These are phyloP conservation scores for Ettlia oleoabundans DNA, from an alignment of 139 green algal species.

Conservation along the genomic window DNA sequence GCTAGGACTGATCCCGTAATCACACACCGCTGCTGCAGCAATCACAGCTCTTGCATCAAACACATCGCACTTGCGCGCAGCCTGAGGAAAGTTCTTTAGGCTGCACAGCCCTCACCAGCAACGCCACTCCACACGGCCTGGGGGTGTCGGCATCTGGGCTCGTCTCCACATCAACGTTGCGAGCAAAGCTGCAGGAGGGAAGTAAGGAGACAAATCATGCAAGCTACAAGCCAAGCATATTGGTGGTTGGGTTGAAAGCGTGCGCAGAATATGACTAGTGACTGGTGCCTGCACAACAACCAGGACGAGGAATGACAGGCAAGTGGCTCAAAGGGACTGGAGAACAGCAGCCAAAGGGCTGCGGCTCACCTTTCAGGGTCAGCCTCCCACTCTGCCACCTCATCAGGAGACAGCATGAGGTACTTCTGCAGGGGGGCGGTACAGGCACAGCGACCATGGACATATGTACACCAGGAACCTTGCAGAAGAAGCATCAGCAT, in stretches of 20 bases:
- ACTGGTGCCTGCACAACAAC: too few relatives aligned
- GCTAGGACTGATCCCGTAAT: too few relatives aligned
- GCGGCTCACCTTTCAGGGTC: slow-evolving; percentile 57
- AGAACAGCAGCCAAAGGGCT: too few relatives aligned
- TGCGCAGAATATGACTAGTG: too few relatives aligned
- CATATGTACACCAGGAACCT: not conserved
- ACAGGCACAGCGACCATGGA: not conserved
- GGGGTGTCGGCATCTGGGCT: slow-evolving; percentile 80
- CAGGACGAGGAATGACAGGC: too few relatives aligned
- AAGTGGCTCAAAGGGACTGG: too few relatives aligned
- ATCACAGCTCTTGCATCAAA: not conserved
- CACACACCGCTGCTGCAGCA: not conserved
- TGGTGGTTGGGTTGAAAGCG: too few relatives aligned
- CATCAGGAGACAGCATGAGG: slow-evolving; percentile 71
- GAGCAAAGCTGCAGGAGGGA: slow-evolving; percentile 35
- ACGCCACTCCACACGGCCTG: slow-evolving; percentile 72
- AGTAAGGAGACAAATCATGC: not conserved
- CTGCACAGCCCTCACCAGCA: too few relatives aligned
- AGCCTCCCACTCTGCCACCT: slow-evolving; percentile 76
- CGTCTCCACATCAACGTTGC: slow-evolving; percentile 74
- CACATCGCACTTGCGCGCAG: too few relatives aligned
- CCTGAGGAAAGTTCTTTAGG: too few relatives aligned
- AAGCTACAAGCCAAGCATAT: too few relatives aligned
- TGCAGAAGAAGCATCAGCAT: not conserved
- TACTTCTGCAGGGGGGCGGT: slow-evolving; percentile 60